Percentiles rank a stretch among this genome's conserved stretches.
phyloP scores from a whole-genome alignment of 345 rosid species.

The Citrus cavaleriei region DNA sequence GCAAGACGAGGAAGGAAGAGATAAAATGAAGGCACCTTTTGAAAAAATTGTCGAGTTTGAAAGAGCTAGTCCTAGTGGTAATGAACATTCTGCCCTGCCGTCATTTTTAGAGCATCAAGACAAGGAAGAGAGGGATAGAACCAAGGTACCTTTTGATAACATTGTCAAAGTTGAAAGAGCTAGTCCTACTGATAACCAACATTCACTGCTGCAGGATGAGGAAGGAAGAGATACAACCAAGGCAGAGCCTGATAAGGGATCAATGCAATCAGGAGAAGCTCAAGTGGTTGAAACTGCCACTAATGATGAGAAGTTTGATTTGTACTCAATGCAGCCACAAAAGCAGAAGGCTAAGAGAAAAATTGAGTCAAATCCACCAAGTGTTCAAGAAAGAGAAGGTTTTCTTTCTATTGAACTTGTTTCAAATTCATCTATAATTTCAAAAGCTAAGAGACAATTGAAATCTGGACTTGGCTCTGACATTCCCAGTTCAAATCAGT shows the following conservation, averaged over 20 bases:
- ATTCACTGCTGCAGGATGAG: constrained; percentile 35
- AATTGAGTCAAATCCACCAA: constrained; percentile 6
- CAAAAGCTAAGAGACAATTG: constrained; percentile 24
- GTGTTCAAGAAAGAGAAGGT: constrained; percentile 22
- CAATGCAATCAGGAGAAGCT: constrained; percentile 8
- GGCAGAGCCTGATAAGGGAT: constrained; percentile 18
- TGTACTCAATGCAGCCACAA: constrained; percentile 21
- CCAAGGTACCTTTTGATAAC: too few species aligned
- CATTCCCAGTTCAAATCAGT: constrained; percentile 19
- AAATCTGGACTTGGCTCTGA: constrained; percentile 6
- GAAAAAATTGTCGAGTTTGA: too few species aligned
- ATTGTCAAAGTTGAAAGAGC: constrained; percentile 10
- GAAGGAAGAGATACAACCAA: constrained; percentile 21
- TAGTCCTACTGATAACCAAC: constrained; percentile 22
- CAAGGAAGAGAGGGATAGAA: too few species aligned
- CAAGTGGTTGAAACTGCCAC: constrained; percentile 26
- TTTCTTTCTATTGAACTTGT: constrained; percentile 6
- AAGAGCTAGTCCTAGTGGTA: constrained; percentile 1
- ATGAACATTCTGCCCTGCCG: too few species aligned
- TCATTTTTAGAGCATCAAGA: too few species aligned
- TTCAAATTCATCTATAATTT: constrained; percentile 21
- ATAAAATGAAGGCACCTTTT: too few species aligned
- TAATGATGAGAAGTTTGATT: constrained; percentile 22
- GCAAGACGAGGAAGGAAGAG: too few species aligned
- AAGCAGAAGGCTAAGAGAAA: constrained; percentile 28